These are phyloP conservation scores for Amanita phalloides DNA, from an alignment of 768 basidiomycete species.

Conservation along the genomic window DNA sequence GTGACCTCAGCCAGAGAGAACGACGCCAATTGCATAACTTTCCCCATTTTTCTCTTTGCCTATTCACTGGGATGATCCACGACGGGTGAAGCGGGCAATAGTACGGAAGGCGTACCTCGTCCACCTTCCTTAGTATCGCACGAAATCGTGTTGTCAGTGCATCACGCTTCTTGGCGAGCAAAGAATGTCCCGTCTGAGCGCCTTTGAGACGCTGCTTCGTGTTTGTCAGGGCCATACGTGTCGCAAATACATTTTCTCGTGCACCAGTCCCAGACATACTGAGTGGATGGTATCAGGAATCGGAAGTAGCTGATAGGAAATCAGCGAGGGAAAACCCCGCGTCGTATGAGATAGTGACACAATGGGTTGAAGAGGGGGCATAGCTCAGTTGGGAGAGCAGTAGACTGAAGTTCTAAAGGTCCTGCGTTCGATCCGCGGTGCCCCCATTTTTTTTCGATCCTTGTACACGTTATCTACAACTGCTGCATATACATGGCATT, in stretches of 20 bases:
- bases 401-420: constrained; percentile 73
- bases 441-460: constrained; percentile 35
- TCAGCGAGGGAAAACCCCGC: background rate
- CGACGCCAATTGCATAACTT: constrained; percentile 97
- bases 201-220: constrained; percentile 85
- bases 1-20: constrained; percentile 99
- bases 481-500: background rate
- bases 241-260: constrained; percentile 92
- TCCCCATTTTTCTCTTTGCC: constrained; percentile 99
- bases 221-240: constrained; percentile 93
- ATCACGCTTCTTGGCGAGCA: constrained; percentile 96
- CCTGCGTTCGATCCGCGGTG: constrained; percentile 74
- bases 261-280: constrained; percentile 84
- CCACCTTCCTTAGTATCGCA: constrained; percentile 91
- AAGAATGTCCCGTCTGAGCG: constrained; percentile 89
- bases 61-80: constrained; percentile 24
- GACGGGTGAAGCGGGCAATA: constrained; percentile 3
- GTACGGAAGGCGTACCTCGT: constrained; percentile 54
- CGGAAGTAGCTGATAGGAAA: background rate
- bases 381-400: constrained; percentile 73
- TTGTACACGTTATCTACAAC: background rate
- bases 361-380: constrained; percentile 27
- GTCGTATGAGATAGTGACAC: background rate
- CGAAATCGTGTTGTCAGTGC: constrained; percentile 92
- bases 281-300: constrained; percentile 5